A percentile compares a stretch with the other conserved stretches of the same genome.
Conservation (phyloP, 306 rosid genomes). For the Quercus gilva region DNA sequence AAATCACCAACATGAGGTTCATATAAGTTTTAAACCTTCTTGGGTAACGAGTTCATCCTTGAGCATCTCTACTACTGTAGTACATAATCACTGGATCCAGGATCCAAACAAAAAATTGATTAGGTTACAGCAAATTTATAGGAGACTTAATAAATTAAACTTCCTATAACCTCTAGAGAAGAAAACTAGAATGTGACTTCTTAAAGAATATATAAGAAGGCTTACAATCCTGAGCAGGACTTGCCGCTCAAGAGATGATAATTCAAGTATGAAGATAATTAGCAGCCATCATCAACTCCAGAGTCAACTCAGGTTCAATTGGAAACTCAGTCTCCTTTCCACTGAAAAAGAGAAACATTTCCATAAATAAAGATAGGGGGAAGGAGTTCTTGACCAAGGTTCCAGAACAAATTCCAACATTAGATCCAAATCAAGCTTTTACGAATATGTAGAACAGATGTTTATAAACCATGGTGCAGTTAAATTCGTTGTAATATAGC, state of each 20-base stretch:
- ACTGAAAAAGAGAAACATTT: slow-evolving; percentile 35
- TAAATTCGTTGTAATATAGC: neutral
- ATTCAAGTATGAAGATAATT: slow-evolving; percentile 82
- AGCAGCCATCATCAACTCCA: slow-evolving; percentile 97
- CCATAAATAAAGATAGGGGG: neutral
- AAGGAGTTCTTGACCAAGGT: neutral
- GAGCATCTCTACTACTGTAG: slow-evolving; percentile 2
- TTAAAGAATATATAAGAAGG: neutral
- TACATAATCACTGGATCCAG: slow-evolving; percentile 9
- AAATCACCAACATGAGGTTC: slow-evolving; percentile 13
- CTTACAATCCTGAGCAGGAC: slow-evolving; percentile 29
- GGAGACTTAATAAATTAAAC: neutral
- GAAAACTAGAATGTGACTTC: neutral
- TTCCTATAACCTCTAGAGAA: neutral
- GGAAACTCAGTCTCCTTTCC: slow-evolving; percentile 91
- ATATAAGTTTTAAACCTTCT: slow-evolving; percentile 14
- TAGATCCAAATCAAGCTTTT: neutral
- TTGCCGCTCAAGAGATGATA: slow-evolving; percentile 17
- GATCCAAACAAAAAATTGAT: neutral
- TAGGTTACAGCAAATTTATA: neutral
- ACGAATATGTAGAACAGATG: neutral
- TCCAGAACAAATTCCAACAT: neutral
- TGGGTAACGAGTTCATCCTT: slow-evolving; percentile 32
- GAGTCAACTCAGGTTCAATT: slow-evolving; percentile 84
- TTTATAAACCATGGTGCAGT: neutral